Evolutionary conservation across 192 early-diverging fungal species (phyloP).

Genomic region (Backusella macrospora): DNA sequence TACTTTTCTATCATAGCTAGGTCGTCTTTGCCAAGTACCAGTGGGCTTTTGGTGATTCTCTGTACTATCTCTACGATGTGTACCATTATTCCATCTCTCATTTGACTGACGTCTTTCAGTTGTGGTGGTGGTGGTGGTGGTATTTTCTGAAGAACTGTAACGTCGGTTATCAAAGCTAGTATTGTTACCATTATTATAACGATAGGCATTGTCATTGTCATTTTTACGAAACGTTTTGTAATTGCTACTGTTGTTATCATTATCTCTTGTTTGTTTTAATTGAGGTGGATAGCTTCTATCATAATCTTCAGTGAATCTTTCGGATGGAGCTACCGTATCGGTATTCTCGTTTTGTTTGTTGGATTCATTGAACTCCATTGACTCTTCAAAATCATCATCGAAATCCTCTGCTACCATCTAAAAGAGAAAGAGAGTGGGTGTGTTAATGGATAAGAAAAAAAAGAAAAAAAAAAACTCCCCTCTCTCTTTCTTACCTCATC

Average conservation of each 20-base stretch:
- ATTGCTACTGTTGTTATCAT: not conserved
- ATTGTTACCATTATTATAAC: not conserved
- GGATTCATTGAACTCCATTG: slow-evolving; percentile 36
- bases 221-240: slow-evolving; percentile 19
- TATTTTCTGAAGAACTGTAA: not conserved
- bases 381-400: slow-evolving; percentile 26
- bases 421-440: too few relatives aligned
- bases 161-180: slow-evolving; percentile 17
- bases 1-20: slow-evolving; percentile 14
- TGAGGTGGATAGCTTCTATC: slow-evolving; percentile 41
- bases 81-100: slow-evolving; percentile 15
- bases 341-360: slow-evolving; percentile 21
- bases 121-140: too few relatives aligned
- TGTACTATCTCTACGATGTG: slow-evolving; percentile 8
- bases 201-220: not conserved
- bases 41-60: not conserved
- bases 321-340: slow-evolving; percentile 31
- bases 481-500: slow-evolving; percentile 28
- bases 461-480: not conserved
- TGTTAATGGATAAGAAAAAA: too few relatives aligned
- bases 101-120: slow-evolving; percentile 15
- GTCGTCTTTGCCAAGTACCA: not conserved
- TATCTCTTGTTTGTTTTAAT: not conserved
- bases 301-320: slow-evolving; percentile 43
- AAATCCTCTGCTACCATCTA: slow-evolving; percentile 45